phyloP scores from a whole-genome alignment of 2,329 filamentous ascomycete genomes.

The Pseudopyricularia cyperi region DNA sequence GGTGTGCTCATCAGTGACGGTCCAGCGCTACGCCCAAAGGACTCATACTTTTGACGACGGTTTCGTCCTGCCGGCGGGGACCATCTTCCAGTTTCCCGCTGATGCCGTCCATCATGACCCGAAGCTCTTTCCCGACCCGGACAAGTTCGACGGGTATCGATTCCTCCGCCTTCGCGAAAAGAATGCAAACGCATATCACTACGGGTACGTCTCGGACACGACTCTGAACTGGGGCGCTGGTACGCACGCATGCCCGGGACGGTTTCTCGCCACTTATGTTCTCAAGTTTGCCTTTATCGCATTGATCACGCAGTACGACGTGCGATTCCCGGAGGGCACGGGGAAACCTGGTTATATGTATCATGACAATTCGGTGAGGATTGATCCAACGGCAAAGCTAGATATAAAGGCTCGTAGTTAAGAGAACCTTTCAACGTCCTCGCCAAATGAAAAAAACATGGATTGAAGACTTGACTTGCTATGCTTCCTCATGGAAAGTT shows the following conservation, averaged over 20 bases:
- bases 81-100: slow-evolving; percentile 11
- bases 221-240: not conserved
- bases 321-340: not conserved
- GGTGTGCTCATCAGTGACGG: not conserved
- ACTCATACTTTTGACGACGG: slow-evolving; percentile 14
- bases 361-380: not conserved
- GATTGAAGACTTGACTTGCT: too few species aligned
- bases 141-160: slow-evolving; percentile 12
- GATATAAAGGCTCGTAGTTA: not conserved
- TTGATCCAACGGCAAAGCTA: not conserved
- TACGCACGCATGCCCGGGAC: slow-evolving; percentile 22
- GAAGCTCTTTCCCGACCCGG: slow-evolving; percentile 3
- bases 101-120: slow-evolving; percentile 7
- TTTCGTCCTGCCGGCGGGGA: slow-evolving; percentile 14
- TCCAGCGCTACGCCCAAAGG: slow-evolving; percentile 7
- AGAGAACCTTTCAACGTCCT: too few species aligned
- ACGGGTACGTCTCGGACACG: not conserved
- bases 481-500: too few species aligned
- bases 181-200: not conserved
- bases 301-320: not conserved
- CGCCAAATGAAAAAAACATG: too few species aligned
- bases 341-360: not conserved
- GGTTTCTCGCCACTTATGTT: slow-evolving; percentile 23
- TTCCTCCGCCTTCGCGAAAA: slow-evolving; percentile 10
- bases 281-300: slow-evolving; percentile 15